Conservation (phyloP, 2,329 filamentous ascomycete genomes). For the Byssoonygena ceratinophila region DNA sequence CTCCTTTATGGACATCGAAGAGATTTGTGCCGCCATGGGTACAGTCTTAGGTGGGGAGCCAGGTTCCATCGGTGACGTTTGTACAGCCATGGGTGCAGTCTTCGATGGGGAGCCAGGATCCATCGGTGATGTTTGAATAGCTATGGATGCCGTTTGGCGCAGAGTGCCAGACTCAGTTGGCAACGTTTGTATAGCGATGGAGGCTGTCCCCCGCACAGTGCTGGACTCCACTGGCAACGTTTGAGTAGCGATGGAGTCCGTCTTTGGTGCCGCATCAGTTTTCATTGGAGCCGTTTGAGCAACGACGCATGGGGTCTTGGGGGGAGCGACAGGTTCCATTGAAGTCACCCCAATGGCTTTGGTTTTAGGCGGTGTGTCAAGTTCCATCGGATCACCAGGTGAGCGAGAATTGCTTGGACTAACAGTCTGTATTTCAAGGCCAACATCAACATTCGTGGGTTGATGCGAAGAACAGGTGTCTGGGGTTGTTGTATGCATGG, state of each 20-base stretch:
- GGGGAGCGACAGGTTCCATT: neutral
- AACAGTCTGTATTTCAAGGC: neutral
- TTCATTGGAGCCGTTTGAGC: no score
- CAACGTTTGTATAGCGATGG: no score
- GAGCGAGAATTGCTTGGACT: neutral
- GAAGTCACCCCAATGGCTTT: neutral
- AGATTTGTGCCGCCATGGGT: neutral
- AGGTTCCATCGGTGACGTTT: constrained; percentile 5
- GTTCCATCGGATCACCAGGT: neutral
- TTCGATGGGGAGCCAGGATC: neutral
- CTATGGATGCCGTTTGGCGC: no score
- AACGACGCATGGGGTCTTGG: no score
- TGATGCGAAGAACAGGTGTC: neutral
- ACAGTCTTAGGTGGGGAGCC: neutral
- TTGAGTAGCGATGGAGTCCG: no score
- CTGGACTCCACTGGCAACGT: no score
- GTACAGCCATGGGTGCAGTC: constrained; percentile 1
- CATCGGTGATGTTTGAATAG: constrained; percentile 10
- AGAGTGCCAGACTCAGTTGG: no score
- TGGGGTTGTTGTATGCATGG: neutral
- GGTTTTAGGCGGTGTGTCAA: neutral
- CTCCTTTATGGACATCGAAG: neutral
- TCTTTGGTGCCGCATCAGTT: no score
- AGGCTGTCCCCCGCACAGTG: no score
- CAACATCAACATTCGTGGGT: neutral